phyloP scores from a whole-genome alignment of 1,284 basidiomycete genomes.

The Lentinula novae-zelandiae region DNA sequence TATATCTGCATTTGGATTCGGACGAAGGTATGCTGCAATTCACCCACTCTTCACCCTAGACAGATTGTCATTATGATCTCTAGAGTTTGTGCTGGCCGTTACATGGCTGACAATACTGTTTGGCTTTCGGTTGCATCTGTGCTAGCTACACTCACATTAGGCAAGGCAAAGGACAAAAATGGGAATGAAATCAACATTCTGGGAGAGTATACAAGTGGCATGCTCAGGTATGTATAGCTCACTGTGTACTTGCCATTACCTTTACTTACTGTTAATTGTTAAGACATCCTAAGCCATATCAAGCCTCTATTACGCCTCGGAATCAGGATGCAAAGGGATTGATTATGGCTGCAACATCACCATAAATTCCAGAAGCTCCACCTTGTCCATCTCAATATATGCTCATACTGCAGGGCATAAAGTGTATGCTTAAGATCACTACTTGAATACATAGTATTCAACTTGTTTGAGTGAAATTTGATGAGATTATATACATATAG shows the following conservation, averaged over 20 bases:
- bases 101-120: constrained; percentile 14
- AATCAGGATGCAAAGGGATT: background rate
- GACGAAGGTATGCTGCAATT: constrained; percentile 23
- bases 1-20: constrained; percentile 28
- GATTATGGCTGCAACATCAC: background rate
- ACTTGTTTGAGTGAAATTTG: no score
- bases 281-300: constrained; percentile 4
- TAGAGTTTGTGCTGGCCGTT: constrained; percentile 16
- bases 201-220: background rate
- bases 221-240: background rate
- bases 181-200: constrained; percentile 9
- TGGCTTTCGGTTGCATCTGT: constrained; percentile 20
- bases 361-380: background rate
- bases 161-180: constrained; percentile 11
- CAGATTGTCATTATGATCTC: background rate
- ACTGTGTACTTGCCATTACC: background rate
- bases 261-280: background rate
- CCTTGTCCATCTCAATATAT: no score
- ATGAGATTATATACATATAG: no score
- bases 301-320: constrained; percentile 5
- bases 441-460: no score
- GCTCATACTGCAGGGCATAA: no score
- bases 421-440: no score
- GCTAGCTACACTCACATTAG: constrained; percentile 12
- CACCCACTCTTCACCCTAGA: background rate